A percentile compares a stretch with the other conserved stretches of the same genome.
Evolutionary conservation across 352 stramenopile genomes (phyloP).

Genomic region (Globisporangium middletonii): DNA sequence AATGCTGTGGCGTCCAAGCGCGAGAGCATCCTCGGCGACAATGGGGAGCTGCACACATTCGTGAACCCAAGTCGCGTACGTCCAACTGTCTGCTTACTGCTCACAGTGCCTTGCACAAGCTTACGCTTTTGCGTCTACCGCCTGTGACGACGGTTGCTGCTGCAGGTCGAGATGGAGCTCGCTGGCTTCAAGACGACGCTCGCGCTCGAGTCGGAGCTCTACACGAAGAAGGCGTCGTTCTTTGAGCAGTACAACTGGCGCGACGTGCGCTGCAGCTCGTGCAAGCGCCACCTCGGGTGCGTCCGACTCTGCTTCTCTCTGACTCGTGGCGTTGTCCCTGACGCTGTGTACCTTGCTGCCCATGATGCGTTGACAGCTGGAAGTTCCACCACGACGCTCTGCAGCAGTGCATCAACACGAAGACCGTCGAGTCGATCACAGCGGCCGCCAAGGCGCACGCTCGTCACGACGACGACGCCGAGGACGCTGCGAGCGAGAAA

Average conservation of each 20-base stretch:
- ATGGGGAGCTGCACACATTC: conserved; percentile 67
- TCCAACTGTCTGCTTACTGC: neutral
- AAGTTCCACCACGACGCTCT: conserved; percentile 78
- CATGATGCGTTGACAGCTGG: conserved; percentile 30
- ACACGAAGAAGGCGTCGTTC: conserved; percentile 69
- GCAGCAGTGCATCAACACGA: conserved; percentile 61
- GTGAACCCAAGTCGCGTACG: conserved; percentile 65
- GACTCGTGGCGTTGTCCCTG: neutral
- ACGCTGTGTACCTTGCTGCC: neutral
- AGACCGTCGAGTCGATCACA: conserved; percentile 44
- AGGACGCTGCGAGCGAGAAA: conserved; percentile 22
- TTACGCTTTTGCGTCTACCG: too few species aligned
- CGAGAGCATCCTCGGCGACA: conserved; percentile 41
- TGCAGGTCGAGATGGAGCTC: conserved; percentile 72
- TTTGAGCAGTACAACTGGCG: conserved; percentile 83
- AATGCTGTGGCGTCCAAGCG: conserved; percentile 56
- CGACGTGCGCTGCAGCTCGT: conserved; percentile 63
- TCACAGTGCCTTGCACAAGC: too few species aligned
- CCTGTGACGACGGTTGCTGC: too few species aligned
- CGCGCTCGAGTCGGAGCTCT: conserved; percentile 49
- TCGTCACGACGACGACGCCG: conserved; percentile 24
- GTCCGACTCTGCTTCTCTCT: neutral
- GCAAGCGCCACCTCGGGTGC: conserved; percentile 73
- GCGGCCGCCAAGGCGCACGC: conserved; percentile 29
- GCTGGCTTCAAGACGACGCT: conserved; percentile 59